Conservation (phyloP, 2,329 filamentous ascomycete species). For the Bipolaris zeicola region DNA sequence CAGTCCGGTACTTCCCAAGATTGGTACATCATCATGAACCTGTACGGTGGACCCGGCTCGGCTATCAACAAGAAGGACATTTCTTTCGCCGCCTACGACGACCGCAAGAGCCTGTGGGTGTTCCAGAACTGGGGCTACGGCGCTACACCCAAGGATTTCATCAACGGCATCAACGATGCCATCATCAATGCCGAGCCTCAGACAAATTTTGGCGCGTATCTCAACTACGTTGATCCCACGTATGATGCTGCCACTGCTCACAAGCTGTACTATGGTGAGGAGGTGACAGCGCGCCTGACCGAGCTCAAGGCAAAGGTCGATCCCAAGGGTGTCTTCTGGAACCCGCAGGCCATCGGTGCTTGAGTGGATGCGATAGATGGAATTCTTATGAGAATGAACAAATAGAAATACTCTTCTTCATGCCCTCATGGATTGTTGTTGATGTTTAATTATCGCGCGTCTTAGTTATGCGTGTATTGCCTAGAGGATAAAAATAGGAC, state of each 20-base stretch:
- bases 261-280: conserved; percentile 56
- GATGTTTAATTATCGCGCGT: neutral
- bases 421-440: neutral
- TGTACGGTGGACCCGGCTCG: conserved; percentile 47
- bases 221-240: conserved; percentile 61
- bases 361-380: conserved; percentile 2
- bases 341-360: conserved; percentile 46
- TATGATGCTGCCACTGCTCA: conserved; percentile 56
- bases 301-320: conserved; percentile 51
- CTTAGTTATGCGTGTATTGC: neutral
- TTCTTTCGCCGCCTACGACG: conserved; percentile 43
- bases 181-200: conserved; percentile 47
- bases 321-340: conserved; percentile 47
- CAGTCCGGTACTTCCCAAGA: conserved; percentile 23
- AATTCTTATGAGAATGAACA: neutral
- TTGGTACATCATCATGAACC: conserved; percentile 49
- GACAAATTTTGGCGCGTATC: conserved; percentile 56
- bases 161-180: conserved; percentile 52
- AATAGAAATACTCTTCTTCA: neutral
- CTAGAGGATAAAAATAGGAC: neutral
- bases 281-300: conserved; percentile 42
- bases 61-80: conserved; percentile 44
- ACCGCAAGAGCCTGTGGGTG: conserved; percentile 47
- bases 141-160: conserved; percentile 38
- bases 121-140: conserved; percentile 46